phyloP scores from a whole-genome alignment of 78 protist species.

The Dictyostelium firmibasis region DNA sequence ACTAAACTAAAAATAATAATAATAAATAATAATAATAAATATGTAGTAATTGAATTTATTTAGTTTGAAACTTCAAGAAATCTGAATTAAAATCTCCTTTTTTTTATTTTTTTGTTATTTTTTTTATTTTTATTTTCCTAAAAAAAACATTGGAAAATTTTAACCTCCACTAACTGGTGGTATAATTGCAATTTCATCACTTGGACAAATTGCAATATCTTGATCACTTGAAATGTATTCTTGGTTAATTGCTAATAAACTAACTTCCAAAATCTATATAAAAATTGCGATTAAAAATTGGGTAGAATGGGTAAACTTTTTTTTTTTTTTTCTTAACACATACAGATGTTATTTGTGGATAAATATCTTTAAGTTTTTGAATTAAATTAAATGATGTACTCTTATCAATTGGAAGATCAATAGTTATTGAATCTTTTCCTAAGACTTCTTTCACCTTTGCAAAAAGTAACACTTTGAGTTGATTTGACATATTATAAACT shows the following conservation, averaged over 20 bases:
- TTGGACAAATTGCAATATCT: background rate
- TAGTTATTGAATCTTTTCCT: background rate
- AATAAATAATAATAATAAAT: too few relatives aligned
- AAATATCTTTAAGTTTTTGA: background rate
- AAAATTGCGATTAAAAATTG: background rate
- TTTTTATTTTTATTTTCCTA: too few relatives aligned
- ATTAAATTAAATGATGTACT: background rate
- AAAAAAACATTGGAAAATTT: background rate
- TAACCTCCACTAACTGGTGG: conserved; percentile 30
- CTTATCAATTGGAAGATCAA: background rate
- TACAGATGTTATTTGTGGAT: conserved; percentile 2
- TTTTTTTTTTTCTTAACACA: background rate
- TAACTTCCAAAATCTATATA: background rate
- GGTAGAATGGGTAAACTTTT: background rate
- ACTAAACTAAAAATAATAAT: too few relatives aligned
- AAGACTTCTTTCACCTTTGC: conserved; percentile 11
- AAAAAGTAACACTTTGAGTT: background rate
- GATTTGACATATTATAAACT: background rate
- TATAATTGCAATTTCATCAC: conserved; percentile 17
- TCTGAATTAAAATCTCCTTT: background rate
- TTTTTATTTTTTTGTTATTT: too few relatives aligned
- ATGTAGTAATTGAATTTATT: too few relatives aligned
- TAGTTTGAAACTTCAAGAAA: background rate
- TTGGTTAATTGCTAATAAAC: background rate
- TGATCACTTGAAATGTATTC: background rate